phyloP scores from a whole-genome alignment of 2,329 filamentous ascomycete species.

The Sporothrix luriei region DNA sequence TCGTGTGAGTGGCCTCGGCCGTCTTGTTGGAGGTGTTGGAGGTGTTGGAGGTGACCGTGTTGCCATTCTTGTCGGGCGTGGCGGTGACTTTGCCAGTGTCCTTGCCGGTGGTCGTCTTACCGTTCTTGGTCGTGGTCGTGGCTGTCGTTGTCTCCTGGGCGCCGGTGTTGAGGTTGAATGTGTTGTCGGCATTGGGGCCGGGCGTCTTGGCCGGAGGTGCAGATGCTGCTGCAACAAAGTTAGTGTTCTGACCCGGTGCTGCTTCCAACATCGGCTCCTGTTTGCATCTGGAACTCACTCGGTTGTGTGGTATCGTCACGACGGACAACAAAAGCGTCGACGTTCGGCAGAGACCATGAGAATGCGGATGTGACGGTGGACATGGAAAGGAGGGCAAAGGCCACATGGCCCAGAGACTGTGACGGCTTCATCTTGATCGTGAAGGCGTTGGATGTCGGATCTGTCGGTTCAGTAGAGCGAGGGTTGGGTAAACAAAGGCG shows the following conservation, averaged over 20 bases:
- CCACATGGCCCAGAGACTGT: constrained; percentile 50
- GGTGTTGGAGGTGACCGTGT: constrained; percentile 37
- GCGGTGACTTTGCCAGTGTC: constrained; percentile 28
- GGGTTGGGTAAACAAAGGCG: not conserved
- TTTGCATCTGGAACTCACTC: constrained; percentile 1
- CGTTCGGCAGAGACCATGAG: constrained; percentile 57
- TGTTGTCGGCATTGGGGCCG: constrained; percentile 39
- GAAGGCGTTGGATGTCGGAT: not conserved
- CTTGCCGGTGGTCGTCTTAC: constrained; percentile 34
- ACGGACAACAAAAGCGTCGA: constrained; percentile 57
- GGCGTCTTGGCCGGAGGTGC: not conserved
- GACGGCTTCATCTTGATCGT: constrained; percentile 41
- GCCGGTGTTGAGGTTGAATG: constrained; percentile 49
- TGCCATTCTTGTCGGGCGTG: constrained; percentile 35
- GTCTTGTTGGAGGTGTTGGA: constrained; percentile 37
- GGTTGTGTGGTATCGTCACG: constrained; percentile 39
- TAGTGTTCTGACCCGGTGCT: too few species aligned
- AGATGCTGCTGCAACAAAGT: too few species aligned
- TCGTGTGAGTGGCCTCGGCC: constrained; percentile 42
- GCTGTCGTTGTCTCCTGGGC: constrained; percentile 39
- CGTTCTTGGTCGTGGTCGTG: constrained; percentile 39
- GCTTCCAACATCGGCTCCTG: too few species aligned
- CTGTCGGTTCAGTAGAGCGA: not conserved
- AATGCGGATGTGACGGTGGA: constrained; percentile 53
- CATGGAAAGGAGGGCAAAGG: constrained; percentile 57